These are phyloP conservation scores for Cicer pinnatifidum DNA, from an alignment of 306 rosid species.

Conservation along the genomic window DNA sequence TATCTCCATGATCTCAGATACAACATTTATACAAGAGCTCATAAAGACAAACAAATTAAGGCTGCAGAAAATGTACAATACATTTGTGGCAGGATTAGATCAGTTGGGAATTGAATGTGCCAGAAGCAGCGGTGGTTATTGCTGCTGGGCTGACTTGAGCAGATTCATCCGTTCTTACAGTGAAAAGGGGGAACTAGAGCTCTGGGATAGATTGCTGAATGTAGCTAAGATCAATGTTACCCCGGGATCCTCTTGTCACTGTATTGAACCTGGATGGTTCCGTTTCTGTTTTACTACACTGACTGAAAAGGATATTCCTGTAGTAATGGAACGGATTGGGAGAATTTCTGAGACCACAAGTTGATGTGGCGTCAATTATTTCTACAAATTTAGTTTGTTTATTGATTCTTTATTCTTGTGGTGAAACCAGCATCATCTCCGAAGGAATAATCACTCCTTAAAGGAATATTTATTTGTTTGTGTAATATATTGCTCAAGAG, in stretches of 20 bases:
- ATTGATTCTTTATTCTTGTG: conserved; percentile 52
- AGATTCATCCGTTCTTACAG: conserved; percentile 64
- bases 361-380: conserved; percentile 47
- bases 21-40: conserved; percentile 59
- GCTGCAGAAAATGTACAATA: conserved; percentile 53
- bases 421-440: not conserved
- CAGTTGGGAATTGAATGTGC: conserved; percentile 72
- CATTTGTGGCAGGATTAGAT: conserved; percentile 73
- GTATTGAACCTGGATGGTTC: conserved; percentile 95
- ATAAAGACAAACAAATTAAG: conserved; percentile 56
- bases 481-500: not conserved
- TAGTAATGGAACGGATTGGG: conserved; percentile 74
- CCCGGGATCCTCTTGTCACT: conserved; percentile 86
- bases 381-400: conserved; percentile 35
- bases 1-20: conserved; percentile 78
- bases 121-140: conserved; percentile 77
- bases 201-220: conserved; percentile 86
- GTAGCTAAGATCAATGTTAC: conserved; percentile 74
- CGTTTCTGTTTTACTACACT: conserved; percentile 72
- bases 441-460: conserved; percentile 28
- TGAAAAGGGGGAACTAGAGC: conserved; percentile 93
- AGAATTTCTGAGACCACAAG: conserved; percentile 57
- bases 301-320: conserved; percentile 71
- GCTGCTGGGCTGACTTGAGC: conserved; percentile 95
- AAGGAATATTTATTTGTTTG: conserved; percentile 23